A percentile compares a stretch with the other conserved stretches of the same genome.
phyloP scores from a whole-genome alignment of 2,329 filamentous ascomycete species.

The Graphilbum fragrans region DNA sequence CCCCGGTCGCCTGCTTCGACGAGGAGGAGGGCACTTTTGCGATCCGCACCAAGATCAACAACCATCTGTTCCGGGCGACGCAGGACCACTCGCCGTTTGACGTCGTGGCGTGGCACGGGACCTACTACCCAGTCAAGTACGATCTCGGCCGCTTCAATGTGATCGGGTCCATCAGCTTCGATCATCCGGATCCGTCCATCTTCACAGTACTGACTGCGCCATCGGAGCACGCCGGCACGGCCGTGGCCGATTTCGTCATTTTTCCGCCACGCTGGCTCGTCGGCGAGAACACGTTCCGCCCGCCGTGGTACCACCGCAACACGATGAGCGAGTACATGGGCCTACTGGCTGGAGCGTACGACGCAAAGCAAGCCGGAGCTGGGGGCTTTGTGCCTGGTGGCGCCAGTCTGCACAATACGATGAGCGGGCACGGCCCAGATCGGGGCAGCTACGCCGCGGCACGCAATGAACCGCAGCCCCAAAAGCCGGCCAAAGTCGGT shows the following conservation, averaged over 20 bases:
- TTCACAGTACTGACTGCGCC: slow-evolving; percentile 60
- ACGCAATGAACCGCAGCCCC: slow-evolving; percentile 33
- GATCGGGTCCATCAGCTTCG: slow-evolving; percentile 60
- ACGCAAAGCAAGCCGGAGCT: slow-evolving; percentile 46
- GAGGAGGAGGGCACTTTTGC: slow-evolving; percentile 41
- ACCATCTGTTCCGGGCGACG: slow-evolving; percentile 49
- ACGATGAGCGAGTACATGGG: slow-evolving; percentile 57
- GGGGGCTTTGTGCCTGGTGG: slow-evolving; percentile 47
- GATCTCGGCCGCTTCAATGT: slow-evolving; percentile 67
- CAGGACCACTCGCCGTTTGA: slow-evolving; percentile 65
- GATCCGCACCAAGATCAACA: slow-evolving; percentile 54
- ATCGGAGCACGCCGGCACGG: slow-evolving; percentile 47
- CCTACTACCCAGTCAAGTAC: slow-evolving; percentile 73
- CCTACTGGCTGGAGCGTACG: slow-evolving; percentile 44
- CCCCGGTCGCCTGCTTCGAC: slow-evolving; percentile 56
- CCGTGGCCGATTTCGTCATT: slow-evolving; percentile 59
- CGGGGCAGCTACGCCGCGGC: slow-evolving; percentile 44
- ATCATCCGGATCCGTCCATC: slow-evolving; percentile 69
- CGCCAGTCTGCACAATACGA: slow-evolving; percentile 56
- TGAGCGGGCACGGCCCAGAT: slow-evolving; percentile 56
- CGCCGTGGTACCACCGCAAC: slow-evolving; percentile 62
- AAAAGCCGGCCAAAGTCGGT: slow-evolving; percentile 43
- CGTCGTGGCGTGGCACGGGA: slow-evolving; percentile 70
- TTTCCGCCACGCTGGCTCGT: slow-evolving; percentile 63
- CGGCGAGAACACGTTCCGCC: slow-evolving; percentile 56